Conservation (phyloP, 2,329 filamentous ascomycete species). For the Plectosphaerella plurivora region DNA sequence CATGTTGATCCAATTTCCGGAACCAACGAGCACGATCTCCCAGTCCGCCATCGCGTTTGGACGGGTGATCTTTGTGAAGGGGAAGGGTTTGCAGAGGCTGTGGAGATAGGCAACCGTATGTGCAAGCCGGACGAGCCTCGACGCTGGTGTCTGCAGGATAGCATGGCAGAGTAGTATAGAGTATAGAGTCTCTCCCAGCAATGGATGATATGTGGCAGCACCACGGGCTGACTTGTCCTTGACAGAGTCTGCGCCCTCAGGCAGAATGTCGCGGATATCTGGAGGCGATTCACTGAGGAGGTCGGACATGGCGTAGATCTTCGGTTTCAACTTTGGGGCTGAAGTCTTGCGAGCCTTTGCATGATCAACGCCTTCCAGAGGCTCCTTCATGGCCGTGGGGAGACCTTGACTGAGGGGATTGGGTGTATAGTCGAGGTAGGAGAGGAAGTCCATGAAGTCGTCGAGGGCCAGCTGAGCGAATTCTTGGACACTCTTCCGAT, state of each 20-base stretch:
- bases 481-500: conserved; percentile 64
- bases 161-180: conserved; percentile 72
- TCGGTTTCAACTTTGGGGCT: conserved; percentile 23
- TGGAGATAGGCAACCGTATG: conserved; percentile 75
- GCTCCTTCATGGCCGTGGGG: not conserved
- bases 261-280: conserved; percentile 63
- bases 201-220: conserved; percentile 73
- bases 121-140: conserved; percentile 74
- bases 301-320: conserved; percentile 44
- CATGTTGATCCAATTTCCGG: conserved; percentile 67
- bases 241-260: conserved; percentile 28
- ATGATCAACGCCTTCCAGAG: conserved; percentile 2
- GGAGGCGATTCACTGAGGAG: conserved; percentile 70
- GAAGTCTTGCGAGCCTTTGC: not conserved
- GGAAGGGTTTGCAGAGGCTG: conserved; percentile 73
- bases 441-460: conserved; percentile 70
- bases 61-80: conserved; percentile 66
- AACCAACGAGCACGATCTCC: conserved; percentile 67
- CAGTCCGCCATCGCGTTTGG: conserved; percentile 73
- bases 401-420: conserved; percentile 26
- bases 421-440: conserved; percentile 74
- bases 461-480: conserved; percentile 72
- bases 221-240: conserved; percentile 41
- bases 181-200: conserved; percentile 75
- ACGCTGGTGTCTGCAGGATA: conserved; percentile 73